Percentiles rank a stretch among this genome's conserved stretches.
Conservation (phyloP, 2,329 filamentous ascomycete genomes). For the Aspergillus niger region DNA sequence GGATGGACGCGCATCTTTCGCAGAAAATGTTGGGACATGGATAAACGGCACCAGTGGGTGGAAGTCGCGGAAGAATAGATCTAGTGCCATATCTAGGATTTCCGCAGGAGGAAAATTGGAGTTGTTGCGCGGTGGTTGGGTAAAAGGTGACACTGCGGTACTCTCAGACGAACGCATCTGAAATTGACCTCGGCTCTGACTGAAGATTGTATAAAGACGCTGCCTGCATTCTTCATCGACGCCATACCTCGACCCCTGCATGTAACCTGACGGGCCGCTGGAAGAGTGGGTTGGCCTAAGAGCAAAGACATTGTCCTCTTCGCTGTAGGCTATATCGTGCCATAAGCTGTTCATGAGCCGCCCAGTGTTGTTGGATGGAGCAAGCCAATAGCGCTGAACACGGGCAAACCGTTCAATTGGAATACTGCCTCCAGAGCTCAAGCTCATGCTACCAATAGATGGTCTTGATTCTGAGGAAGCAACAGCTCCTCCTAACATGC, state of each 20-base stretch:
- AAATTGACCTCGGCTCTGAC: slow-evolving; percentile 24
- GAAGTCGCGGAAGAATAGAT: slow-evolving; percentile 57
- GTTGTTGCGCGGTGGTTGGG: slow-evolving; percentile 22
- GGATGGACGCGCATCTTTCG: slow-evolving; percentile 49
- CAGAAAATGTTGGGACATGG: slow-evolving; percentile 56
- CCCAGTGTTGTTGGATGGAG: slow-evolving; percentile 39
- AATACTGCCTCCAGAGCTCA: slow-evolving; percentile 30
- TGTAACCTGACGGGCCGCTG: slow-evolving; percentile 21
- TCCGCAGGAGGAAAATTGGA: slow-evolving; percentile 53
- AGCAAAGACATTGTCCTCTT: slow-evolving; percentile 45
- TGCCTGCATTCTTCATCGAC: slow-evolving; percentile 47
- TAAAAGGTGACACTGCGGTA: slow-evolving; percentile 21
- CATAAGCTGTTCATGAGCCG: slow-evolving; percentile 47
- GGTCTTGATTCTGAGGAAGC: slow-evolving; percentile 24
- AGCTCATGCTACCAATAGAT: slow-evolving; percentile 25
- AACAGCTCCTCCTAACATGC: slow-evolving; percentile 25
- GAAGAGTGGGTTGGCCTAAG: slow-evolving; percentile 24
- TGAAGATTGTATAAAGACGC: slow-evolving; percentile 42
- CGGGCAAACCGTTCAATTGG: slow-evolving; percentile 46
- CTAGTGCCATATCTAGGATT: slow-evolving; percentile 56
- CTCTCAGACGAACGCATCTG: slow-evolving; percentile 23
- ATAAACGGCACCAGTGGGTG: slow-evolving; percentile 57
- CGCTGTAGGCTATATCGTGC: slow-evolving; percentile 40
- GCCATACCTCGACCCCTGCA: slow-evolving; percentile 38
- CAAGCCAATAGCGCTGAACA: slow-evolving; percentile 47